Evolutionary conservation across 2,329 filamentous ascomycete species (phyloP).

Genomic region (Xylaria multiplex): DNA sequence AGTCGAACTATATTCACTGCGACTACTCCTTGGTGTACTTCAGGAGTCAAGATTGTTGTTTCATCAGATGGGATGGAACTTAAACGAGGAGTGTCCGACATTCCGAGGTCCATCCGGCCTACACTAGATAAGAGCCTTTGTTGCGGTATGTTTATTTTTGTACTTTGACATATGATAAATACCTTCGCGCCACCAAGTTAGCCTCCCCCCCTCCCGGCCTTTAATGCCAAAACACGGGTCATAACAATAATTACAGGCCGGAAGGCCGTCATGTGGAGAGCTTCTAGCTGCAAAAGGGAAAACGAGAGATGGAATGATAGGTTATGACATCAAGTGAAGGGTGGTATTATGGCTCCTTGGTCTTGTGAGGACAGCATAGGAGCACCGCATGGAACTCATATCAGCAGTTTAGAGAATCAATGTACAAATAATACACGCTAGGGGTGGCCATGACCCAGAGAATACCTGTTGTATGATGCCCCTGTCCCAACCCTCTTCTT

Average conservation of each 20-base stretch:
- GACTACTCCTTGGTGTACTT: constrained; percentile 8
- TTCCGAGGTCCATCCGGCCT: neutral
- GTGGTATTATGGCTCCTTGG: neutral
- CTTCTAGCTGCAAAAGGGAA: neutral
- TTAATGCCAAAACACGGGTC: neutral
- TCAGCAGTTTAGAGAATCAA: neutral
- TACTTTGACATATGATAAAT: neutral
- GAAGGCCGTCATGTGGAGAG: neutral
- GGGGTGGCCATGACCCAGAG: constrained; percentile 16
- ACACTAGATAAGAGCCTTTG: neutral
- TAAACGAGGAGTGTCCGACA: neutral
- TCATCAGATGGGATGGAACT: neutral
- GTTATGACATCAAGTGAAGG: neutral
- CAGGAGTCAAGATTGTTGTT: neutral
- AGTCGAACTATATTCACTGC: neutral
- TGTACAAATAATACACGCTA: constrained; percentile 12
- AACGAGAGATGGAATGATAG: neutral
- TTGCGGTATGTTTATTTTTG: neutral
- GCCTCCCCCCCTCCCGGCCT: neutral
- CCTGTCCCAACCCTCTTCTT: constrained; percentile 16
- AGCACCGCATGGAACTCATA: constrained; percentile 6
- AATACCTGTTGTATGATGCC: constrained; percentile 21
- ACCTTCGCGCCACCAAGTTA: neutral
- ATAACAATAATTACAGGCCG: neutral
- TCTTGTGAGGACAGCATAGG: neutral